Evolutionary conservation across 306 rosid genomes (phyloP).

Genomic region (Ziziphus jujuba): DNA sequence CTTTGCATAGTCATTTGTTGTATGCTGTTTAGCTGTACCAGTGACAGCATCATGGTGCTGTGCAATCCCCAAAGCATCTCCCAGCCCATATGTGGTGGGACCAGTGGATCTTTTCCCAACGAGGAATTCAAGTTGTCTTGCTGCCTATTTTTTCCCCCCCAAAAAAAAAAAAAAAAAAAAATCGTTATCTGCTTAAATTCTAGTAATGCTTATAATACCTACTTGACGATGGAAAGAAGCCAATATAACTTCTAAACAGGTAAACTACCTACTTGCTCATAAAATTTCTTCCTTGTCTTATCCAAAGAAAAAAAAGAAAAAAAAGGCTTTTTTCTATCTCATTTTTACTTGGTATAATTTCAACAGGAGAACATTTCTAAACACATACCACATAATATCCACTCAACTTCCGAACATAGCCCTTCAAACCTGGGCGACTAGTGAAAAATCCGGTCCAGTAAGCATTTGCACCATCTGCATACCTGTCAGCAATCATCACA

Average conservation of each 20-base stretch:
- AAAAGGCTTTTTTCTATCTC: not conserved
- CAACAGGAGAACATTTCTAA: not conserved
- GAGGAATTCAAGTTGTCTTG: constrained; percentile 72
- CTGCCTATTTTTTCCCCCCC: constrained; percentile 43
- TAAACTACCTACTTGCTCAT: too few species aligned
- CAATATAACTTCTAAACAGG: not conserved
- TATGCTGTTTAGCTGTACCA: constrained; percentile 86
- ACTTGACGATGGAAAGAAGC: not conserved
- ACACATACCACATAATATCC: constrained; percentile 81
- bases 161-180: not conserved
- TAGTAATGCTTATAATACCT: not conserved
- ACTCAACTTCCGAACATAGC: constrained; percentile 68
- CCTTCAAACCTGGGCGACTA: constrained; percentile 74
- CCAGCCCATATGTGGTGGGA: constrained; percentile 49
- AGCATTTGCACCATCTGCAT: constrained; percentile 62
- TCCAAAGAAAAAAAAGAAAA: not conserved
- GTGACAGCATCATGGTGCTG: constrained; percentile 90
- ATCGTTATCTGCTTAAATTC: not conserved
- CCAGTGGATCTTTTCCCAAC: constrained; percentile 42
- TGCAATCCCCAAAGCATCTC: constrained; percentile 76
- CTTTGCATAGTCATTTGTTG: constrained; percentile 82
- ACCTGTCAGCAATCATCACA: constrained; percentile 45
- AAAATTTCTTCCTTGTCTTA: too few species aligned
- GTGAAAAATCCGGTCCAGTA: constrained; percentile 92
- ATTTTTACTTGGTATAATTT: constrained; percentile 4